Conservation (phyloP, 768 basidiomycete genomes). For the Lactarius indigo region DNA sequence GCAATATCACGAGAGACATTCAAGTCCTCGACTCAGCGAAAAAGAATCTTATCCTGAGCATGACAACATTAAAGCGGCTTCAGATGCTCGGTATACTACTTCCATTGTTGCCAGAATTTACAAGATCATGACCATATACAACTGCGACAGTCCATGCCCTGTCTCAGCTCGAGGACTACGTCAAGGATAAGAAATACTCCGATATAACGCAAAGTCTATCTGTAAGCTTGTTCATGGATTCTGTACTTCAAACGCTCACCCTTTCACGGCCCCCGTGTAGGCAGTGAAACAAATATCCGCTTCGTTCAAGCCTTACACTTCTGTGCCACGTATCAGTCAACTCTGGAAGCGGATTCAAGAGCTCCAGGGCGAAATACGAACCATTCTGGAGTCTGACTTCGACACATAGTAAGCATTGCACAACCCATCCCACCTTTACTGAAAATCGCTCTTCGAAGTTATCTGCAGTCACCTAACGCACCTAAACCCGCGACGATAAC, state of each 20-base stretch:
- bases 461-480: slow-evolving; percentile 62
- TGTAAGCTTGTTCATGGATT: slow-evolving; percentile 44
- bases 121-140: not conserved
- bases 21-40: slow-evolving; percentile 92
- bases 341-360: slow-evolving; percentile 79
- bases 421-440: not conserved
- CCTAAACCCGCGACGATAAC: slow-evolving; percentile 58
- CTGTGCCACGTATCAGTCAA: slow-evolving; percentile 72
- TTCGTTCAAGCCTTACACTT: slow-evolving; percentile 74
- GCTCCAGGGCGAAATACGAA: slow-evolving; percentile 76
- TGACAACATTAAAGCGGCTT: slow-evolving; percentile 85
- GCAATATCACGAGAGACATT: slow-evolving; percentile 94
- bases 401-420: slow-evolving; percentile 76
- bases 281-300: slow-evolving; percentile 84
- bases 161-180: slow-evolving; percentile 72
- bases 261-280: slow-evolving; percentile 37
- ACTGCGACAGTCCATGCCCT: slow-evolving; percentile 66
- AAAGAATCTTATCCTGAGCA: slow-evolving; percentile 84
- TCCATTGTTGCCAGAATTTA: not conserved
- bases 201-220: slow-evolving; percentile 82
- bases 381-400: slow-evolving; percentile 84
- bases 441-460: slow-evolving; percentile 44
- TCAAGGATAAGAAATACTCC: slow-evolving; percentile 73
- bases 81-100: slow-evolving; percentile 82
- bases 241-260: not conserved